A percentile compares a stretch with the other conserved stretches of the same genome.
These are phyloP conservation scores for Hypoxylon sp. DNA, from an alignment of 2,329 filamentous ascomycete genomes.

Conservation along the genomic window DNA sequence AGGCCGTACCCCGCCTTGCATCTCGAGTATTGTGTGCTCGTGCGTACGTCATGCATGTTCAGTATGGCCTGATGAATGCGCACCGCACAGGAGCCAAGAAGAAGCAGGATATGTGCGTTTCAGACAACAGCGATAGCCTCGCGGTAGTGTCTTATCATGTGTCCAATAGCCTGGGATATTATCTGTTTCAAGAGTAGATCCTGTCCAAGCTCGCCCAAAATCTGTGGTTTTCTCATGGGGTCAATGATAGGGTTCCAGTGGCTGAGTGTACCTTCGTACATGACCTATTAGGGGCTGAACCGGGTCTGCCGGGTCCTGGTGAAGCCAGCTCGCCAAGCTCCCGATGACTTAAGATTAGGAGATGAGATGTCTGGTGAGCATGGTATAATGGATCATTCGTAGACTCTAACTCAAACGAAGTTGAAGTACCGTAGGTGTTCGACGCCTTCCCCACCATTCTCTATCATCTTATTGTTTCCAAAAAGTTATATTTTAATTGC, in stretches of 20 bases:
- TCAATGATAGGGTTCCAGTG: neutral
- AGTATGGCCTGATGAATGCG: constrained; percentile 16
- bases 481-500: neutral
- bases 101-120: constrained; percentile 23
- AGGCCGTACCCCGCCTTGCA: constrained; percentile 1
- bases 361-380: neutral
- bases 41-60: constrained; percentile 17
- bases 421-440: constrained; percentile 13
- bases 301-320: neutral
- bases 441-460: neutral
- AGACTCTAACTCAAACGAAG: neutral
- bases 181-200: constrained; percentile 30
- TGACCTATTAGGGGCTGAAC: neutral
- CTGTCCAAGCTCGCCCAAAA: constrained; percentile 21
- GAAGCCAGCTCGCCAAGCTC: neutral
- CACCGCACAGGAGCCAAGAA: constrained; percentile 9
- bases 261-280: constrained; percentile 11
- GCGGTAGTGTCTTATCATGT: constrained; percentile 22
- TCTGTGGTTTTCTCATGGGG: constrained; percentile 19
- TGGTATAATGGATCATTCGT: neutral
- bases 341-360: neutral
- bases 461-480: constrained; percentile 11
- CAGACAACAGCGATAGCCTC: constrained; percentile 27
- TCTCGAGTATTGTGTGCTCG: neutral
- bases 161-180: constrained; percentile 12